phyloP scores from a whole-genome alignment of 352 stramenopile species.

The Saprolegnia parasitica region DNA sequence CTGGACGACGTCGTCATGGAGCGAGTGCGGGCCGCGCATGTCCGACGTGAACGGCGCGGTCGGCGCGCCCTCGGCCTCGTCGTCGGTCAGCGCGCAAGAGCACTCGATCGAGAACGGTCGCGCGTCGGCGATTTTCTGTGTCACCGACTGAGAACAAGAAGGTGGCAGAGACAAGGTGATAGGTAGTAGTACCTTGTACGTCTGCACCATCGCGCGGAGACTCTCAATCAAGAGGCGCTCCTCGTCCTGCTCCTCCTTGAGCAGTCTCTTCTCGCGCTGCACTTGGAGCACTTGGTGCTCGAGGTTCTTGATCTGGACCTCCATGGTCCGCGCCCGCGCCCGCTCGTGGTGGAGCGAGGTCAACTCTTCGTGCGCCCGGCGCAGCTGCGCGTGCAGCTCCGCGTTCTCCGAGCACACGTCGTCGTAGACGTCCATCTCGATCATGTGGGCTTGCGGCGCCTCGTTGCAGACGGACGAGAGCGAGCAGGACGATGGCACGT shows the following conservation, averaged over 20 bases:
- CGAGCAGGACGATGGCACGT: constrained; percentile 31
- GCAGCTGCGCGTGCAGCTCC: constrained; percentile 5
- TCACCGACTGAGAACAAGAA: background rate
- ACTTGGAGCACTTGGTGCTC: constrained; percentile 58
- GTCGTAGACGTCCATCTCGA: constrained; percentile 10
- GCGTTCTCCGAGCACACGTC: constrained; percentile 11
- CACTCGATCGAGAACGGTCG: constrained; percentile 39
- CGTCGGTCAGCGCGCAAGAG: constrained; percentile 20
- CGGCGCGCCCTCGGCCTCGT: constrained; percentile 28
- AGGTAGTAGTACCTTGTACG: constrained; percentile 45
- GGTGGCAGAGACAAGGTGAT: background rate
- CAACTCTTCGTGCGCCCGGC: constrained; percentile 35
- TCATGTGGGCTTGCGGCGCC: background rate
- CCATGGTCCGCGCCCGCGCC: constrained; percentile 48
- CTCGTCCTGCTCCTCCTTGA: constrained; percentile 61
- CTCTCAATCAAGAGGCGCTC: constrained; percentile 61
- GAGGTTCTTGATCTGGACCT: constrained; percentile 48
- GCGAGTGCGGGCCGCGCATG: background rate
- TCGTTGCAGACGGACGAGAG: background rate
- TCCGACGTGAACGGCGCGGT: background rate
- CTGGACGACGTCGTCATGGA: constrained; percentile 26
- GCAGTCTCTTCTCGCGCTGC: constrained; percentile 46
- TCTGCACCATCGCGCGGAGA: constrained; percentile 54
- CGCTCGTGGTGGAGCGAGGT: constrained; percentile 50
- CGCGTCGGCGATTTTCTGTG: constrained; percentile 54